Evolutionary conservation across 2,329 filamentous ascomycete genomes (phyloP).

Genomic region (Ophiognomonia clavigignenti-juglandacearum): DNA sequence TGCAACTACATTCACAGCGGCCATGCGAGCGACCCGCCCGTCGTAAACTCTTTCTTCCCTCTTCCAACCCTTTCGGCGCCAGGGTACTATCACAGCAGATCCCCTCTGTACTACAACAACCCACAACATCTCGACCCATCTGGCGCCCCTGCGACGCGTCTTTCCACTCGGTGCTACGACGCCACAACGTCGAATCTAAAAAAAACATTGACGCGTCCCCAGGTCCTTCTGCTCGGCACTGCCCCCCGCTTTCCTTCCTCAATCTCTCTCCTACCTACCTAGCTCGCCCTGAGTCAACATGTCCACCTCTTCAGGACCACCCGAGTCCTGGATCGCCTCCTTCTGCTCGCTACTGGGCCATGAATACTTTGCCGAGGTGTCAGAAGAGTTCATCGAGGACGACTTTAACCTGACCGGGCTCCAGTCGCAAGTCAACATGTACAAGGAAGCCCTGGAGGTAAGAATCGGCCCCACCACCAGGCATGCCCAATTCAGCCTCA

Average conservation of each 20-base stretch:
- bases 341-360: conserved; percentile 95
- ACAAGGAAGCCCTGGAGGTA: conserved; percentile 94
- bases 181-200: background rate
- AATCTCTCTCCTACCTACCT: too few relatives aligned
- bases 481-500: conserved; percentile 18
- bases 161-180: background rate
- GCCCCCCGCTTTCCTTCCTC: background rate
- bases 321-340: conserved; percentile 95
- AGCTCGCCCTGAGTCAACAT: conserved; percentile 30
- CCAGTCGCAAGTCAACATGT: conserved; percentile 94
- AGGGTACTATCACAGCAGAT: too few relatives aligned
- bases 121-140: conserved; percentile 5
- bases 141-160: background rate
- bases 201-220: background rate
- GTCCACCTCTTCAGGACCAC: conserved; percentile 57
- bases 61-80: conserved; percentile 2
- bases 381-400: conserved; percentile 98
- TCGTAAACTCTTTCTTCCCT: background rate
- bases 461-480: background rate
- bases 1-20: background rate
- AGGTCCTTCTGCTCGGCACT: background rate
- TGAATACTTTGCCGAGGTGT: conserved; percentile 98
- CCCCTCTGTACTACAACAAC: too few relatives aligned
- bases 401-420: conserved; percentile 98
- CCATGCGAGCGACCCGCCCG: conserved; percentile 3